Evolutionary conservation across 495 filamentous ascomycete species (phyloP).

Genomic region (Hyaloscypha bicolor): DNA sequence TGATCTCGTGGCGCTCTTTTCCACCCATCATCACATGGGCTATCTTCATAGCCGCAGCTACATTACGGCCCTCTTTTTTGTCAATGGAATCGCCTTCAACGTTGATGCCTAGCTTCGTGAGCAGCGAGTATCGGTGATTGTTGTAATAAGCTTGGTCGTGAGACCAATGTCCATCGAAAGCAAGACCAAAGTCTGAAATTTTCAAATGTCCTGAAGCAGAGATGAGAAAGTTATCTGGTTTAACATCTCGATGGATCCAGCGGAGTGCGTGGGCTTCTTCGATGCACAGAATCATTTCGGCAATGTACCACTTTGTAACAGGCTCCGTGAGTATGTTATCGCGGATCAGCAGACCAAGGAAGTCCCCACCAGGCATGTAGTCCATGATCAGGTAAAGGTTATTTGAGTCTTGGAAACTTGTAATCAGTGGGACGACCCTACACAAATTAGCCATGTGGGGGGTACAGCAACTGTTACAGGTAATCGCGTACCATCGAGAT

Average conservation of each 20-base stretch:
- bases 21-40: slow-evolving; percentile 48
- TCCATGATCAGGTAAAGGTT: slow-evolving; percentile 95
- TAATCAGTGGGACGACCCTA: slow-evolving; percentile 80
- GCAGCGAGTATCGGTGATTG: slow-evolving; percentile 74
- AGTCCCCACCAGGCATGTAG: slow-evolving; percentile 95
- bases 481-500: slow-evolving; percentile 66
- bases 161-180: slow-evolving; percentile 93
- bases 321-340: slow-evolving; percentile 77
- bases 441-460: slow-evolving; percentile 4
- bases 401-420: slow-evolving; percentile 83
- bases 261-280: slow-evolving; percentile 86
- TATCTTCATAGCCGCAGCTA: slow-evolving; percentile 50
- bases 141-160: slow-evolving; percentile 86
- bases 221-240: slow-evolving; percentile 95
- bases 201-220: slow-evolving; percentile 86
- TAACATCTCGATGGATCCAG: slow-evolving; percentile 94
- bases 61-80: slow-evolving; percentile 47
- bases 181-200: slow-evolving; percentile 92
- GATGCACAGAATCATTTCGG: slow-evolving; percentile 94
- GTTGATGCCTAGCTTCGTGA: slow-evolving; percentile 72
- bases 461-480: background rate
- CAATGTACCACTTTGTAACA: slow-evolving; percentile 81
- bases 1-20: slow-evolving; percentile 50
- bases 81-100: slow-evolving; percentile 79
- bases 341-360: slow-evolving; percentile 81